These are phyloP conservation scores for Colletotrichum navitas DNA, from an alignment of 2,329 filamentous ascomycete species.

Conservation along the genomic window DNA sequence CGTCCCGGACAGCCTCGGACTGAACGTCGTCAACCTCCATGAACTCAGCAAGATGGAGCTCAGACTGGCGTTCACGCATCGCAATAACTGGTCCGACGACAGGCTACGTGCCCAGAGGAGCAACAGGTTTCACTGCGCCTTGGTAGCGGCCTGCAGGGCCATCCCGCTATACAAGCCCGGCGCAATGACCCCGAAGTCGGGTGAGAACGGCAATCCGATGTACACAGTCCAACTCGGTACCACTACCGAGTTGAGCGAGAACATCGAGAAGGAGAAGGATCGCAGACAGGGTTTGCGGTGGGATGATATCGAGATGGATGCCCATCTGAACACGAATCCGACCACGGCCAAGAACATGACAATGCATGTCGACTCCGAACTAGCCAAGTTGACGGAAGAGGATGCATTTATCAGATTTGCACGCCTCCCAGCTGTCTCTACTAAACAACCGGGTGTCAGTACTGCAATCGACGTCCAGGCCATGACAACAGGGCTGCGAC, in stretches of 20 bases:
- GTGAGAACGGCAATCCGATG: conserved; percentile 42
- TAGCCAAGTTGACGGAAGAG: conserved; percentile 10
- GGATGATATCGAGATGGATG: conserved; percentile 15
- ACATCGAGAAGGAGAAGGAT: conserved; percentile 40
- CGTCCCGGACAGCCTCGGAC: conserved; percentile 72
- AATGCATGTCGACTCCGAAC: too few relatives aligned
- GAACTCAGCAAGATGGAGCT: conserved; percentile 50
- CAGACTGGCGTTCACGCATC: conserved; percentile 74
- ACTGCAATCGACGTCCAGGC: conserved; percentile 3
- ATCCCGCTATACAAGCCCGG: conserved; percentile 68
- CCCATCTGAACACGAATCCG: neutral
- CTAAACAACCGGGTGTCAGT: neutral
- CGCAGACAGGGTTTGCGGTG: conserved; percentile 37
- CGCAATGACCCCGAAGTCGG: conserved; percentile 22
- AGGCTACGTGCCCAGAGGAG: conserved; percentile 75
- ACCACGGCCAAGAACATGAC: neutral
- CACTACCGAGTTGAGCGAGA: conserved; percentile 23
- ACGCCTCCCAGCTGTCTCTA: neutral
- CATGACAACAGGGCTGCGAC: conserved; percentile 2
- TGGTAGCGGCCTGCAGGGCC: conserved; percentile 76
- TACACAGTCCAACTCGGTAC: conserved; percentile 37
- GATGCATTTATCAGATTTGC: conserved; percentile 20
- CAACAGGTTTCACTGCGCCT: conserved; percentile 80
- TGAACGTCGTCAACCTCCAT: conserved; percentile 70
- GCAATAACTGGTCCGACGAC: conserved; percentile 81